These are phyloP conservation scores for Melampsora larici-populina DNA, from an alignment of 1,284 basidiomycete genomes.

Conservation along the genomic window DNA sequence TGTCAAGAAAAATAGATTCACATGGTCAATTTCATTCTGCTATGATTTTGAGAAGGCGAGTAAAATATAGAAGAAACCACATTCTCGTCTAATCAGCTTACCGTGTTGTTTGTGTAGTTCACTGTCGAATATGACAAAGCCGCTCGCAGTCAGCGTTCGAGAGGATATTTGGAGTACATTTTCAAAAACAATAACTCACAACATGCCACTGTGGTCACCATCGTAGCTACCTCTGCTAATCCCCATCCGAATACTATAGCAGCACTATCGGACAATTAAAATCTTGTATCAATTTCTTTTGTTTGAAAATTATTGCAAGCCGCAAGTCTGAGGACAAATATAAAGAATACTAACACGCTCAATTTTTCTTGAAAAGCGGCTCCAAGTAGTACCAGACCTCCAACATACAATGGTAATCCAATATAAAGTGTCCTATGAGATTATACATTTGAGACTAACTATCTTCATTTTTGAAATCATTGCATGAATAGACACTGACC, in stretches of 20 bases:
- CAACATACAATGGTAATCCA: slow-evolving; percentile 64
- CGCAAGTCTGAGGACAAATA: neutral
- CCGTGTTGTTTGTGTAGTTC: slow-evolving; percentile 40
- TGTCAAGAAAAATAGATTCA: neutral
- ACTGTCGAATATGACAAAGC: neutral
- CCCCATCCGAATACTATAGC: slow-evolving; percentile 51
- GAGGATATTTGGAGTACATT: slow-evolving; percentile 56
- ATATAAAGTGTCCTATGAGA: slow-evolving; percentile 63
- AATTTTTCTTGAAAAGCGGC: slow-evolving; percentile 29
- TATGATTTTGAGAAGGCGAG: neutral
- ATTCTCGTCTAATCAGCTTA: slow-evolving; percentile 2
- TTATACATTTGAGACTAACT: neutral
- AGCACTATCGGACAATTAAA: slow-evolving; percentile 59
- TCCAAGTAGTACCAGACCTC: slow-evolving; percentile 60
- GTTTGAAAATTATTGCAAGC: too few relatives aligned
- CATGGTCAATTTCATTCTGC: neutral
- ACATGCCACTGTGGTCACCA: slow-evolving; percentile 43
- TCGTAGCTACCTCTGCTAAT: slow-evolving; percentile 45
- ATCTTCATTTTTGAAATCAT: neutral
- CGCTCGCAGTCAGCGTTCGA: slow-evolving; percentile 61
- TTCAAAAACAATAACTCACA: slow-evolving; percentile 10
- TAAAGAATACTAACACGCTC: slow-evolving; percentile 18
- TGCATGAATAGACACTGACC: slow-evolving; percentile 56
- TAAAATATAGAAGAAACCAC: neutral
- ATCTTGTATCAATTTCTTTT: too few relatives aligned